Conservation (phyloP, 2,329 filamentous ascomycete species). For the Volutella citrinella region DNA sequence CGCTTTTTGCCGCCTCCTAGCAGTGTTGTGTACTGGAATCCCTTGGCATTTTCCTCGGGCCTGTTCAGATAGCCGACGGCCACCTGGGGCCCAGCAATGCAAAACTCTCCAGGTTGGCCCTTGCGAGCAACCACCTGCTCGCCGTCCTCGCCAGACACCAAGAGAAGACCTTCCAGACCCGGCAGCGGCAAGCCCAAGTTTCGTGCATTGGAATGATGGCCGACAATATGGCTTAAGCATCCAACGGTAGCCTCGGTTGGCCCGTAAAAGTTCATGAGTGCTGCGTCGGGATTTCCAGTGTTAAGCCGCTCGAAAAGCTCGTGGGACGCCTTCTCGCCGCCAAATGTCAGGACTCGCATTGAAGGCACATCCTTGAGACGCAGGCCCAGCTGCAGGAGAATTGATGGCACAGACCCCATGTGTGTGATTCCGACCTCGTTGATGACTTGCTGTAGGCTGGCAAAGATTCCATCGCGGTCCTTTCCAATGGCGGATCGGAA, state of each 20-base stretch:
- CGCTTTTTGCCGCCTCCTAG: constrained; percentile 5
- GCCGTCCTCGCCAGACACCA: too few relatives aligned
- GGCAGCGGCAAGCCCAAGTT: too few relatives aligned
- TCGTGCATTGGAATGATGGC: constrained; percentile 12
- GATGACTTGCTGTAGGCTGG: constrained; percentile 39
- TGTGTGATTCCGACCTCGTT: constrained; percentile 56
- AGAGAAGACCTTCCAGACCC: too few relatives aligned
- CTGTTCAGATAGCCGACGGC: constrained; percentile 41
- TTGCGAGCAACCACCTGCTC: constrained; percentile 12
- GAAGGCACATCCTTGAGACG: constrained; percentile 57
- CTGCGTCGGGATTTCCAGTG: constrained; percentile 31
- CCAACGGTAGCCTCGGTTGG: constrained; percentile 67
- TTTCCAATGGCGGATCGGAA: too few relatives aligned
- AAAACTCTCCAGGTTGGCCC: constrained; percentile 38
- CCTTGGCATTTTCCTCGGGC: constrained; percentile 15
- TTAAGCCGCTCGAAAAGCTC: constrained; percentile 64
- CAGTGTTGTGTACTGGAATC: too few relatives aligned
- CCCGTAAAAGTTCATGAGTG: constrained; percentile 40
- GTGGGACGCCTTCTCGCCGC: constrained; percentile 63
- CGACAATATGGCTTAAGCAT: constrained; percentile 28
- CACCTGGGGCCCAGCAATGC: constrained; percentile 43
- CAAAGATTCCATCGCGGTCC: too few relatives aligned
- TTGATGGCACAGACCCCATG: constrained; percentile 62
- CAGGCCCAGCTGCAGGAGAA: constrained; percentile 52
- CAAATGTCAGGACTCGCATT: constrained; percentile 63